These are phyloP conservation scores for Heimioporus sp. DNA, from an alignment of 768 basidiomycete genomes.

Conservation along the genomic window DNA sequence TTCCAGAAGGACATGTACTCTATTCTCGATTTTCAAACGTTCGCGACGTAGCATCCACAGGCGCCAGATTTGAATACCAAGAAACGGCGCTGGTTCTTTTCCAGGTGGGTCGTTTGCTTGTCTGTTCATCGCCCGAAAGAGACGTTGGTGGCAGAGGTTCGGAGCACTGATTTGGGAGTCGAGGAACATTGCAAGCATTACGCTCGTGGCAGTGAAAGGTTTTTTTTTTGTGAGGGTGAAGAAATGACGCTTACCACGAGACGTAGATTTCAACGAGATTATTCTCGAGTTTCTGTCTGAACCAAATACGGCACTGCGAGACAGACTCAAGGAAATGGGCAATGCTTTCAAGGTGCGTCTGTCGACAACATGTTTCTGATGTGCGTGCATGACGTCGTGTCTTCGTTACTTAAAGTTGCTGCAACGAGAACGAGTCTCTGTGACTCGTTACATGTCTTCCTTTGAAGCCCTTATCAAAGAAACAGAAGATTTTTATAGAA, in stretches of 20 bases:
- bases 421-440: constrained; percentile 8
- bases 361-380: too few relatives aligned
- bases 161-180: constrained; percentile 17
- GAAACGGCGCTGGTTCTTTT: constrained; percentile 3
- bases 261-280: constrained; percentile 18
- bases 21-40: constrained; percentile 13
- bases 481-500: constrained; percentile 3
- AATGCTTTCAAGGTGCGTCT: constrained; percentile 7
- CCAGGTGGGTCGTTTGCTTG: constrained; percentile 4
- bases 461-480: constrained; percentile 11
- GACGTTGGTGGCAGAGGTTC: constrained; percentile 5
- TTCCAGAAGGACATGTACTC: constrained; percentile 13
- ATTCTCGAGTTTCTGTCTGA: constrained; percentile 19
- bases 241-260: too few relatives aligned
- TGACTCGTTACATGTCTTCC: constrained; percentile 4
- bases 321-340: constrained; percentile 14
- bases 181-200: constrained; percentile 11
- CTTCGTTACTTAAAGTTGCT: constrained; percentile 6
- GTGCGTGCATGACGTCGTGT: neutral
- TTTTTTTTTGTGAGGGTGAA: too few relatives aligned
- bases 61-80: constrained; percentile 8
- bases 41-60: constrained; percentile 3
- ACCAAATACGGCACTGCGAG: constrained; percentile 2
- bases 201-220: constrained; percentile 18
- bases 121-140: neutral